Percentiles rank a stretch among this genome's conserved stretches.
Conservation (phyloP, 2,329 filamentous ascomycete genomes). For the Botrytis byssoidea region DNA sequence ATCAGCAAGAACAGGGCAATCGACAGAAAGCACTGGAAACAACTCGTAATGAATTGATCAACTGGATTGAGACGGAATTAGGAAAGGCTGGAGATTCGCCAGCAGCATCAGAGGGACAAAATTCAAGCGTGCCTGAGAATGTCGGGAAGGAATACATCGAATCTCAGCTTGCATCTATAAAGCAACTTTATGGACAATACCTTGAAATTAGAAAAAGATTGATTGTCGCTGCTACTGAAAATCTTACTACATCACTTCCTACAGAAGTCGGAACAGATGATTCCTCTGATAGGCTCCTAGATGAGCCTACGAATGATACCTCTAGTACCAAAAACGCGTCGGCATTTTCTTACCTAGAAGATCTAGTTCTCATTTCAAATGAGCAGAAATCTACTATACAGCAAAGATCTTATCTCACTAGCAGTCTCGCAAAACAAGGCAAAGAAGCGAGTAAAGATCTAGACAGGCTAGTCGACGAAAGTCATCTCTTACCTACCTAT, state of each 20-base stretch:
- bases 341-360: constrained; percentile 56
- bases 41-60: constrained; percentile 60
- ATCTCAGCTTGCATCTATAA: constrained; percentile 41
- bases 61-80: constrained; percentile 64
- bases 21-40: constrained; percentile 51
- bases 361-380: constrained; percentile 51
- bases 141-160: constrained; percentile 30
- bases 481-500: constrained; percentile 56
- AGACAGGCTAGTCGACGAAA: constrained; percentile 58
- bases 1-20: constrained; percentile 8
- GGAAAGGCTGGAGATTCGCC: constrained; percentile 45
- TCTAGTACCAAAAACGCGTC: constrained; percentile 28
- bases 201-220: constrained; percentile 50
- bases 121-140: constrained; percentile 22
- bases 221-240: constrained; percentile 38
- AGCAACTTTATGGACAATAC: constrained; percentile 55
- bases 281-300: neutral
- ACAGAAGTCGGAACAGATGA: constrained; percentile 2
- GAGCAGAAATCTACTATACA: constrained; percentile 57
- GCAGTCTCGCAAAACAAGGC: constrained; percentile 50
- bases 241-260: constrained; percentile 19
- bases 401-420: constrained; percentile 57
- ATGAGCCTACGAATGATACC: constrained; percentile 16
- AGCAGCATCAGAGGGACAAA: constrained; percentile 39
- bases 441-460: constrained; percentile 52